phyloP scores from a whole-genome alignment of 768 basidiomycete genomes.

The Termitomyces sp. region DNA sequence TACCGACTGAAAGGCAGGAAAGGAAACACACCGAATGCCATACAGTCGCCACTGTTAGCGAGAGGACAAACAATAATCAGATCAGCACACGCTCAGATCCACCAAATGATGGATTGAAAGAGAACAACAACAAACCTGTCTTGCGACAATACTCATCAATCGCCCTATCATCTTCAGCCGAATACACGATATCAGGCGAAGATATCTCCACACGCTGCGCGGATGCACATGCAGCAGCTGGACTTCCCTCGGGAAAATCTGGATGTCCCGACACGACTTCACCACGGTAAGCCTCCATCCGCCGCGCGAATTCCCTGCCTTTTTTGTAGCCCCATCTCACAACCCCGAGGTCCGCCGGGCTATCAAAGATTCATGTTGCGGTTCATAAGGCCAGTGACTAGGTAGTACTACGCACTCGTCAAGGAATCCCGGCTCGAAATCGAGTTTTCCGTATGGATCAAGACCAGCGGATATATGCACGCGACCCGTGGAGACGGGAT shows the following conservation, averaged over 20 bases:
- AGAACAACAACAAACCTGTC: slow-evolving; percentile 18
- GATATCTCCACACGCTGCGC: slow-evolving; percentile 26
- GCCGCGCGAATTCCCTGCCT: slow-evolving; percentile 45
- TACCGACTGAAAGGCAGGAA: background rate
- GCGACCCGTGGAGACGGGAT: slow-evolving; percentile 43
- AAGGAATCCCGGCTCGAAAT: slow-evolving; percentile 42
- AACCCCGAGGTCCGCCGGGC: slow-evolving; percentile 37
- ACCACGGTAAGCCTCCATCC: slow-evolving; percentile 28
- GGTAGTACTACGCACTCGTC: slow-evolving; percentile 28
- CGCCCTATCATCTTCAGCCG: slow-evolving; percentile 32
- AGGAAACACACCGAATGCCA: slow-evolving; percentile 28
- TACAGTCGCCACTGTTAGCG: slow-evolving; percentile 32
- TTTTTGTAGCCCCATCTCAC: slow-evolving; percentile 53
- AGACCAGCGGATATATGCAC: slow-evolving; percentile 41
- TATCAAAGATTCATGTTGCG: too few species aligned
- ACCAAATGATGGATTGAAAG: background rate
- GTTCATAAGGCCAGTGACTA: too few species aligned
- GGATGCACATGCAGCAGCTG: slow-evolving; percentile 16
- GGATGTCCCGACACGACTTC: too few species aligned
- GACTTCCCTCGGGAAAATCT: too few species aligned
- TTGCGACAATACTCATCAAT: slow-evolving; percentile 33
- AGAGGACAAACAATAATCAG: too few species aligned
- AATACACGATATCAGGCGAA: slow-evolving; percentile 33
- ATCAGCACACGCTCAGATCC: background rate
- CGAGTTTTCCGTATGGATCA: slow-evolving; percentile 33